Conservation (phyloP, 2,329 filamentous ascomycete genomes). For the Colletotrichum incanum region DNA sequence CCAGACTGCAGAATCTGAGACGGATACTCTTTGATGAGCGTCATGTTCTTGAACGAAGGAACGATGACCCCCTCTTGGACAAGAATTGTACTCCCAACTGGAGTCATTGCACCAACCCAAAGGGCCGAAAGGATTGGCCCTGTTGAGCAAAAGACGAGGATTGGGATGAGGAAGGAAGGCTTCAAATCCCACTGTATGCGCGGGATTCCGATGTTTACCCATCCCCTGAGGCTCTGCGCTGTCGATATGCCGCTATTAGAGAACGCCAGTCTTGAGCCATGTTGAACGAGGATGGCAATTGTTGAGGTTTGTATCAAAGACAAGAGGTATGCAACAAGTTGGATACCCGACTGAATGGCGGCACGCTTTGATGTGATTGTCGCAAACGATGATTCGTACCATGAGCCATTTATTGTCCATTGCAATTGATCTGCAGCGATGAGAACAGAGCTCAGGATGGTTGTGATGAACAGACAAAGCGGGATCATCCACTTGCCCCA, state of each 20-base stretch:
- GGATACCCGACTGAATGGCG: slow-evolving; percentile 24
- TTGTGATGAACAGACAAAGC: slow-evolving; percentile 22
- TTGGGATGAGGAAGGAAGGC: not conserved
- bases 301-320: slow-evolving; percentile 26
- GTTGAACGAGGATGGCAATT: slow-evolving; percentile 26
- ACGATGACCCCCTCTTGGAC: slow-evolving; percentile 43
- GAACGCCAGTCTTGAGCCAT: slow-evolving; percentile 13
- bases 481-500: slow-evolving; percentile 15
- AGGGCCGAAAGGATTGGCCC: slow-evolving; percentile 34
- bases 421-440: slow-evolving; percentile 15
- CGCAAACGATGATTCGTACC: slow-evolving; percentile 26
- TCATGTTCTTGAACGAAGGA: slow-evolving; percentile 45
- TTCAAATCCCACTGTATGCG: slow-evolving; percentile 13
- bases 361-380: slow-evolving; percentile 26
- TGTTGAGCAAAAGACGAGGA: slow-evolving; percentile 12
- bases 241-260: slow-evolving; percentile 21
- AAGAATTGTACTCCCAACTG: slow-evolving; percentile 41
- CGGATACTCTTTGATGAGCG: slow-evolving; percentile 46
- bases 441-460: slow-evolving; percentile 27
- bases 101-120: slow-evolving; percentile 47
- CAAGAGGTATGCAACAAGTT: slow-evolving; percentile 18
- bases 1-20: slow-evolving; percentile 43
- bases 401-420: slow-evolving; percentile 30
- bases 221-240: slow-evolving; percentile 18
- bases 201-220: slow-evolving; percentile 21